Evolutionary conservation across 2,329 filamentous ascomycete genomes (phyloP), one percentile per base, ranked within the genome.

Genomic region (Teratosphaeria zuluensis): DNA sequence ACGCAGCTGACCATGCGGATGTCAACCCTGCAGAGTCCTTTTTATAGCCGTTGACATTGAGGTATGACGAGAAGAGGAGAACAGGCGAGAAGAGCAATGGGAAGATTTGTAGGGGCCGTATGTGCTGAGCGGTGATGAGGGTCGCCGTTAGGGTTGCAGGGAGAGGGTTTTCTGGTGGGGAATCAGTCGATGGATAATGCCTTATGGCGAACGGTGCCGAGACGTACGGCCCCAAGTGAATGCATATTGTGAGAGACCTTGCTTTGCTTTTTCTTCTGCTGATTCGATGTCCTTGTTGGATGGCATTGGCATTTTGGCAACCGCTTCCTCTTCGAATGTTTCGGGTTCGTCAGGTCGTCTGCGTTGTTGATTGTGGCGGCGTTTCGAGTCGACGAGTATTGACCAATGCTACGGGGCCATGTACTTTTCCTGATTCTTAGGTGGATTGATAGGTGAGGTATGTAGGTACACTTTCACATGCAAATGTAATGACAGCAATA

Each of bases 31-130:
- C 85, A 21, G 79, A 78, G 65, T 87, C 86, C 54, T 80, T 81
- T 68, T 83, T 81, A 74, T 81, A 86, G 60, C 79, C 78, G 62
- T 79, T 78, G 32, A 88, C 67, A 68, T 87, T 88, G 52, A 87
- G 74, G 68, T 88, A 88, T 59, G 81, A 82, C 56, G 81, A 81
- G 74, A 87, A 85, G 59, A 88, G 77, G 2, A 88, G 77, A 58
- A 86, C 75, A 1, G 85, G 84, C 4, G 85, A 81, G 69, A 88
- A 88, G 62, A 85, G 72, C 80, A 88, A 84, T 3, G 85, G 85
- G 0, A 88, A 75, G 6, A 77, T 68, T 69, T 85, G 84, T 71
- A 86, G 84, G 7, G 86, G 85, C n/a, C 83, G 82, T 51, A 81
- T 76, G 74, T 87, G 82, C 66, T 87, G 83, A 11, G 84, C 83